A percentile compares a stretch with the other conserved stretches of the same genome.
Evolutionary conservation across 768 basidiomycete genomes (phyloP).

Genomic region (Lentinula lateritia): DNA sequence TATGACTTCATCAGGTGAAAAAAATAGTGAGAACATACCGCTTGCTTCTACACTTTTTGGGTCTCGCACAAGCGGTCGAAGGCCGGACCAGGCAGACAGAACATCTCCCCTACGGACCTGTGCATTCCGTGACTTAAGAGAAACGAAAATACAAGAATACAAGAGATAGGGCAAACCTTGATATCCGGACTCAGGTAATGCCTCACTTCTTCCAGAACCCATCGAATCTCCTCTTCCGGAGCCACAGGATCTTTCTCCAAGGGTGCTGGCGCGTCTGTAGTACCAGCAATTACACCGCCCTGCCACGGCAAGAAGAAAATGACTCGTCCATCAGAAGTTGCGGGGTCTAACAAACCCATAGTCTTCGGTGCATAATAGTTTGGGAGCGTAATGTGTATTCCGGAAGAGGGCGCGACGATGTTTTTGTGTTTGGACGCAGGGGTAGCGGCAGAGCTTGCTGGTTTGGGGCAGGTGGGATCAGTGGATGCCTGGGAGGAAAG

Average conservation of each 20-base stretch:
- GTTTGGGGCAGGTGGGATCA: neutral
- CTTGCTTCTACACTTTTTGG: slow-evolving; percentile 51
- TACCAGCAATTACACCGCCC: slow-evolving; percentile 95
- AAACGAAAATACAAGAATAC: neutral
- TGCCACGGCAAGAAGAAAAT: slow-evolving; percentile 99
- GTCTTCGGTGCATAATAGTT: slow-evolving; percentile 93
- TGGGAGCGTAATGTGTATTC: slow-evolving; percentile 94
- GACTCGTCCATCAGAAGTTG: slow-evolving; percentile 93
- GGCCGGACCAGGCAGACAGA: slow-evolving; percentile 89
- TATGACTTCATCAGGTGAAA: slow-evolving; percentile 12
- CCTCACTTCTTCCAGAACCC: slow-evolving; percentile 92
- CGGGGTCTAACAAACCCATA: slow-evolving; percentile 94
- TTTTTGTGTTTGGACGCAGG: slow-evolving; percentile 61
- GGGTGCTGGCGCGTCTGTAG: slow-evolving; percentile 75
- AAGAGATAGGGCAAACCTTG: slow-evolving; percentile 28
- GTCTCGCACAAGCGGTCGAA: slow-evolving; percentile 86
- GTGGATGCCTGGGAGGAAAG: slow-evolving; percentile 42
- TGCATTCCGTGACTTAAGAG: neutral
- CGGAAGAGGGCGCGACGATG: slow-evolving; percentile 90
- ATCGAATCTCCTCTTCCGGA: slow-evolving; percentile 90
- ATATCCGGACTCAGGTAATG: slow-evolving; percentile 89
- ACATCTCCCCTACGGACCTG: slow-evolving; percentile 88
- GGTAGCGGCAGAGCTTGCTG: neutral
- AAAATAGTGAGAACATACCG: neutral
- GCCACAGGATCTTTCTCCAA: slow-evolving; percentile 61